phyloP scores from a whole-genome alignment of 1,284 basidiomycete species.

The Hypsizygus ulmarius region DNA sequence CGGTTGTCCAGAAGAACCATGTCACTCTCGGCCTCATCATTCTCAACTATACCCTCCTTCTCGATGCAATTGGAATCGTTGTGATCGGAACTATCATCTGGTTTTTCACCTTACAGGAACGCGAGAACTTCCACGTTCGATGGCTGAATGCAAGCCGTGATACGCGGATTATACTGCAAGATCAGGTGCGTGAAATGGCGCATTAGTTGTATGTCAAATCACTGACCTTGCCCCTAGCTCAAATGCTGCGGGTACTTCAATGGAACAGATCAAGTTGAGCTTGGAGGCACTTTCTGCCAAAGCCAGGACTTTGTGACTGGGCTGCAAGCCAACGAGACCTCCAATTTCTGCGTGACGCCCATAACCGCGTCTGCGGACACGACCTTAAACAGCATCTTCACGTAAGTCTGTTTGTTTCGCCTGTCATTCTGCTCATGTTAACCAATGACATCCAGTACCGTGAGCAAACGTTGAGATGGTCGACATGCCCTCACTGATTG shows the following conservation, averaged over 20 bases:
- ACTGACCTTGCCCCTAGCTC: conserved; percentile 41
- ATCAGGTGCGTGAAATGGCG: conserved; percentile 49
- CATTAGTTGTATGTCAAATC: not conserved
- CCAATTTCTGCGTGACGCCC: conserved; percentile 64
- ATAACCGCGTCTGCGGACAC: conserved; percentile 65
- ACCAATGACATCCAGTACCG: conserved; percentile 33
- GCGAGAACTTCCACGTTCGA: conserved; percentile 57
- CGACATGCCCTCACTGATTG: conserved; percentile 2
- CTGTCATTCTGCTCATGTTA: not conserved
- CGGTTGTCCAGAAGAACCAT: conserved; percentile 67
- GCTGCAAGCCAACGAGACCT: conserved; percentile 39
- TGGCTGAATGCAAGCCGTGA: conserved; percentile 50
- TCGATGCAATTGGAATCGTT: conserved; percentile 57
- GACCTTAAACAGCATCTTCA: conserved; percentile 78
- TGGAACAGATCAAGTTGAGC: conserved; percentile 54
- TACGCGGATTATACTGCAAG: conserved; percentile 62
- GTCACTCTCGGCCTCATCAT: conserved; percentile 64
- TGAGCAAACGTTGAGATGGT: conserved; percentile 18
- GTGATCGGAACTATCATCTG: conserved; percentile 71
- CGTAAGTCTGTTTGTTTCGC: conserved; percentile 46
- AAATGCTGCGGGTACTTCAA: conserved; percentile 83
- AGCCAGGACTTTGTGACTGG: conserved; percentile 48
- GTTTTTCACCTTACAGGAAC: conserved; percentile 74
- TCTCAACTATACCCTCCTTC: conserved; percentile 70
- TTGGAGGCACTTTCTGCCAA: conserved; percentile 62